Evolutionary conservation across 768 basidiomycete species (phyloP), one percentile per base, ranked within the genome.

Genomic region (Leccinum longicurvipes): DNA sequence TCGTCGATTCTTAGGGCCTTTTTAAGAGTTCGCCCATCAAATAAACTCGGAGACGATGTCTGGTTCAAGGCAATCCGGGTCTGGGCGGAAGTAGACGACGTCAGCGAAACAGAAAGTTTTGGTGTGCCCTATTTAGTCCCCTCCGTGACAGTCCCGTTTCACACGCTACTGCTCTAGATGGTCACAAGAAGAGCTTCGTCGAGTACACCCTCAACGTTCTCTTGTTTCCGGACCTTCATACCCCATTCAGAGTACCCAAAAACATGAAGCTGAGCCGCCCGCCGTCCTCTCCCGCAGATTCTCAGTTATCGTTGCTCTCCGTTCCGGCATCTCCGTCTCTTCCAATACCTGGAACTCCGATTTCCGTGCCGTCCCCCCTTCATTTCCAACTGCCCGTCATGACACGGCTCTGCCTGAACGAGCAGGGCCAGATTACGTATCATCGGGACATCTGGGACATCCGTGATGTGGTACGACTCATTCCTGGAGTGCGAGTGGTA

Each of bases 361-460:
- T 83, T 31, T 76, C 78, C 32, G 62, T 86, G 17, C 83, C 86
- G 1, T 87, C 86, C 15, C 87, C 89, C 1, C 71, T 92, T n/a
- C 87, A 90, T 66, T 76, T 90, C 62, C 78, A 82, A 63, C 79
- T 93, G 6, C 87, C 79, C 47, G 80, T 91, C 48, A 78, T 87
- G 54, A 87, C 89, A 4, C 81, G 84, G 27, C 78, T 92, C 32
- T 79, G 81, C 29, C 90, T 93, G 71, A 91, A 91, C 70, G 90
- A 91, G 62, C 85, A 85, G 64, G 88, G 87, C n/a, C 81, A 79
- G 56, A 85, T 93, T 58, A 86, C 87, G 4, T 81, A 84, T 62
- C 91, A 93, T 67, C 80, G 88, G 27, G 91, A 92, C 64, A 77
- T 88, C 36, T 91, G 87, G 88, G 89, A 92, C 61, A 76, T 89